Base-by-base conservation (phyloP, 306 rosid species). In the Lotus japonicus region DNA sequence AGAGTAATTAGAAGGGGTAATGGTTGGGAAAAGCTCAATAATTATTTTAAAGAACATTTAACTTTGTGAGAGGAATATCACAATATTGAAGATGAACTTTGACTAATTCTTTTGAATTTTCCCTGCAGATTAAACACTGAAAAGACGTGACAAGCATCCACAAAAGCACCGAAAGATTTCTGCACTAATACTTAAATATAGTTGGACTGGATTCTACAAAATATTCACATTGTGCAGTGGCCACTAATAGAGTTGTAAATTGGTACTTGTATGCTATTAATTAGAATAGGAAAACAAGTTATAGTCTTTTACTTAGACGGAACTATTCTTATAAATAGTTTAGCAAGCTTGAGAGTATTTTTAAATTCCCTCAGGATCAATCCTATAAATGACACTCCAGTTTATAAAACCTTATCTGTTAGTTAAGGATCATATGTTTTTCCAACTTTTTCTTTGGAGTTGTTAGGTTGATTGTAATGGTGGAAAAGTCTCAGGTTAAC, bases 61-160 rank as follows among this genome's bases (percentile, higher is more conserved):
- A 55, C 53, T 64, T 60, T 81, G 53, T 44, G 60, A 71, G 69
- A 73, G 77, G 85, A 85, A 85, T 75, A 66, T 77, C 75, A 63
- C 28, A 13, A 43, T 48, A 73, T 71, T 71, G 73, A 76, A 72
- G 64, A 69, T 38, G 45, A 38, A 66, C 60, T 73, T 80, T 79
- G 85, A 84, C 81, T 83, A 69, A 79, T 68, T 73, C 75, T 77
- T 84, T 70, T 73, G 84, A 84, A 78, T 63, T 80, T 80, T 61
- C 35, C 64, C 41, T 62, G 11, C 33, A 49, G 64, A 53, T 49
- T 77, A 76, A 84, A 76, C 74, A 68, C 53, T 79, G 81, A 76
- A 78, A 82, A 84, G 86, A 80, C 66, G 84, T 81, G 83, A 80
- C 76, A 77, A 77, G 92, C 92, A 84, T 89, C 96, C 63, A 73